Evolutionary conservation across 352 stramenopile species (phyloP), one percentile per base, ranked within the genome.

Genomic region (Phytophthora pseudosyringae): DNA sequence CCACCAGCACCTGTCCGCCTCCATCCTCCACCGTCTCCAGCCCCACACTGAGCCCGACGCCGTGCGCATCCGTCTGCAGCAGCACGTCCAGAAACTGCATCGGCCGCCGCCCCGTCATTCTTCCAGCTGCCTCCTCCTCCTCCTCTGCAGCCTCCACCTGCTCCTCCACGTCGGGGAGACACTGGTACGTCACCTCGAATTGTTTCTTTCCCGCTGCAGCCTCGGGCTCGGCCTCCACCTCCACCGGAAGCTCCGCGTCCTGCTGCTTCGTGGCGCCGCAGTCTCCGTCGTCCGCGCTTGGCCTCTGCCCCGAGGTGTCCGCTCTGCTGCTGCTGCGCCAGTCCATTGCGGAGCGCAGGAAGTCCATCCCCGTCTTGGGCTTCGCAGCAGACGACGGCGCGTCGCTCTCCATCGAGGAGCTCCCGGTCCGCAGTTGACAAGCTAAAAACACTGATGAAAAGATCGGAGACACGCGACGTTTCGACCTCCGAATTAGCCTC

Each of bases 51-150:
- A 90, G 51, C 1, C 81, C 81, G 31, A 90, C 48, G 1, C 81
- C 81, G 16, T 74, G 31, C 1, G 25, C 62, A 55, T 89, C 81
- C 3, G 71, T 59, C 43, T 80, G 78, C 31, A 90, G 59, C 40
- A 90, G 36, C 32, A 90, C 80, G 31, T 90, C 81, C 39, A 69
- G 43, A 29, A 61, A 78, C 39, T 71, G 54, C 55, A 75, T 59
- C n/a, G 31, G n/a, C 43, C 28, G 33, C 47, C 35, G 47, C 13
- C 13, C 15, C 10, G 6, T 13, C 5, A 73, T 21, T 3, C 9
- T 46, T 1, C 3, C 15, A 33, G 26, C 31, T 52, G 7, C 26
- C 5, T 59, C 51, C 1, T 54, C 57, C 21, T 21, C 21, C 21
- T 21, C 2, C 15, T 59, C 38, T 12, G 11, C 15, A 5, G 8